Conservation (phyloP, 352 stramenopile species). For the Phytophthora hybrid region DNA sequence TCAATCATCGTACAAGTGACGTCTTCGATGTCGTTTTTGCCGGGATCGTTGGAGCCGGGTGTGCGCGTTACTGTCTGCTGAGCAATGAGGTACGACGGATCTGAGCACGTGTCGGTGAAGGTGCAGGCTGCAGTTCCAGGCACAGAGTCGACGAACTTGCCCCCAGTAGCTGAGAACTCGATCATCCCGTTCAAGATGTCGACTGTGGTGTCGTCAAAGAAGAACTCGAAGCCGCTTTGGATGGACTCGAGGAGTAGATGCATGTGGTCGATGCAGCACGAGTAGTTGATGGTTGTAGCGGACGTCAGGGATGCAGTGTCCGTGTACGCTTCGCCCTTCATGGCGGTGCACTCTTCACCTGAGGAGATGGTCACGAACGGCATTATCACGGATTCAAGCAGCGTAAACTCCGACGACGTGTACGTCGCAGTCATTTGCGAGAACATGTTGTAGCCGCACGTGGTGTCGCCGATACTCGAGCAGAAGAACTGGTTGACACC, state of each 20-base stretch:
- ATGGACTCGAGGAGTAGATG: constrained; percentile 55
- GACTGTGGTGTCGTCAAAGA: constrained; percentile 45
- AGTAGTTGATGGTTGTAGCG: constrained; percentile 50
- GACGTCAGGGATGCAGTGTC: constrained; percentile 46
- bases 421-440: constrained; percentile 57
- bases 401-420: constrained; percentile 39
- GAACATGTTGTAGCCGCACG: constrained; percentile 52
- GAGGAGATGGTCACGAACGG: constrained; percentile 53
- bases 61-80: constrained; percentile 39
- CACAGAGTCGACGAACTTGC: constrained; percentile 53
- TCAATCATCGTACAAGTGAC: constrained; percentile 44
- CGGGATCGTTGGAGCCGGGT: constrained; percentile 48
- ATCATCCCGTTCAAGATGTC: constrained; percentile 63
- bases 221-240: constrained; percentile 45
- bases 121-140: constrained; percentile 40
- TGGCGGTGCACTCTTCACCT: constrained; percentile 48
- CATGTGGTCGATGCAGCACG: constrained; percentile 54
- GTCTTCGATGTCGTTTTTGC: constrained; percentile 48
- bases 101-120: constrained; percentile 49
- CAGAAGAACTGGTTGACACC: constrained; percentile 61
- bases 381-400: constrained; percentile 57
- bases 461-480: constrained; percentile 39
- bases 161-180: constrained; percentile 37
- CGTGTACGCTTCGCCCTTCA: constrained; percentile 48
- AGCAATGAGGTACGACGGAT: constrained; percentile 45